Conservation (phyloP, 305 asterid species). For the Fraxinus angustifolia region DNA sequence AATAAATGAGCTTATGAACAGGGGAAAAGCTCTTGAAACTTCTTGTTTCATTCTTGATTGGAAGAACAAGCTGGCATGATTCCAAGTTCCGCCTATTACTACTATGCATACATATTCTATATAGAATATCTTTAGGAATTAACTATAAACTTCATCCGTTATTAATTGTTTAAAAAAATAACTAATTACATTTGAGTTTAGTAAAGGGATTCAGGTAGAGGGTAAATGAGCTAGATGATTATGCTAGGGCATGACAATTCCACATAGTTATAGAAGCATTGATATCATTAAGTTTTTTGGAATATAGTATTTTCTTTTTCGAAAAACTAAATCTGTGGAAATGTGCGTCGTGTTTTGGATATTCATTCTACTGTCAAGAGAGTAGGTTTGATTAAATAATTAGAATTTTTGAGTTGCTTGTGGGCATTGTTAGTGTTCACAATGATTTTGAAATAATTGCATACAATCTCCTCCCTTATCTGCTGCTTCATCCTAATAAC, state of each 20-base stretch:
- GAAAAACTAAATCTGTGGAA: background rate
- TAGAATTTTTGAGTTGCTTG: background rate
- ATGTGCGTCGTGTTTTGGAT: background rate
- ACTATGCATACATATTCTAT: background rate
- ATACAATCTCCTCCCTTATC: background rate
- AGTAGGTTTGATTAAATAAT: background rate
- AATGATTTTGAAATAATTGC: background rate
- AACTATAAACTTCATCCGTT: background rate
- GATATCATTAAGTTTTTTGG: background rate
- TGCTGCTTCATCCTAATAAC: background rate
- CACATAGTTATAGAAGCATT: background rate
- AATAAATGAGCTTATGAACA: background rate
- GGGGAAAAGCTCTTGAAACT: background rate
- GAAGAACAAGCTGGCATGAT: background rate
- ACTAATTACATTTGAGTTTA: background rate
- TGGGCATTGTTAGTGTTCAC: background rate
- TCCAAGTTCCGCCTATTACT: background rate
- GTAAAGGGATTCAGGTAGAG: background rate
- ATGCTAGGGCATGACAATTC: slow-evolving; percentile 3
- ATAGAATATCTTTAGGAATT: background rate
- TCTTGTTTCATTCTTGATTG: background rate
- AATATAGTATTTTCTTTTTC: background rate
- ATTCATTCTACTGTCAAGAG: background rate
- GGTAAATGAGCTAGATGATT: background rate
- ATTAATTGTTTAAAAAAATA: background rate